Evolutionary conservation across 371 early-diverging fungal species (phyloP).

Genomic region (Haplosporangium sp.): DNA sequence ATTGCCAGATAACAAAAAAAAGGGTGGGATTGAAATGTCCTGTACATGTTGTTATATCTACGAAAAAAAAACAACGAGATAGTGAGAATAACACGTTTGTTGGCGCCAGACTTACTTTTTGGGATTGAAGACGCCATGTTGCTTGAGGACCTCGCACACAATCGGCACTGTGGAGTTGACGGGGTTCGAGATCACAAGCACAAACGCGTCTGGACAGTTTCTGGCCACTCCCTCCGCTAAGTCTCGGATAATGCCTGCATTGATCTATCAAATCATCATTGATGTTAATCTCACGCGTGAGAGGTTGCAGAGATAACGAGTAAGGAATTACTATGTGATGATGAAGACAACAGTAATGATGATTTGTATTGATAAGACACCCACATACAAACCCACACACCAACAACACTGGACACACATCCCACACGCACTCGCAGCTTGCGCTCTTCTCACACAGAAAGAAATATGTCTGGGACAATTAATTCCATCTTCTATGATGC

Average conservation of each 20-base stretch:
- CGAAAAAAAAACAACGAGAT: too few relatives aligned
- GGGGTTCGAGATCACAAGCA: constrained; percentile 86
- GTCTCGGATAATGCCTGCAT: constrained; percentile 87
- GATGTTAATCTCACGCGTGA: too few relatives aligned
- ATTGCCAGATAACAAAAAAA: not conserved
- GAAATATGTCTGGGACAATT: not conserved
- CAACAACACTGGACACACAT: too few relatives aligned
- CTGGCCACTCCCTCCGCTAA: constrained; percentile 78
- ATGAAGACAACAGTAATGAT: too few relatives aligned
- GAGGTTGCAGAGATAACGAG: too few relatives aligned
- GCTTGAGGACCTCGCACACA: constrained; percentile 82
- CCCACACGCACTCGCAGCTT: not conserved
- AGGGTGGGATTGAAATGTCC: not conserved
- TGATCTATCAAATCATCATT: constrained; percentile 59
- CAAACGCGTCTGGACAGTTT: constrained; percentile 80
- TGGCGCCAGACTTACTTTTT: constrained; percentile 64
- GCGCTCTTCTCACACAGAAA: not conserved
- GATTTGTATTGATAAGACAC: too few relatives aligned
- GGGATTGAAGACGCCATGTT: constrained; percentile 88
- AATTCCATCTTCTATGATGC: not conserved
- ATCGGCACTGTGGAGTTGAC: constrained; percentile 92
- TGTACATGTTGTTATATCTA: not conserved
- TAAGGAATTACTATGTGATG: too few relatives aligned
- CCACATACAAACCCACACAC: too few relatives aligned
- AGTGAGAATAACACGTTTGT: too few relatives aligned